Evolutionary conservation across 805 yeast genomes (phyloP).

Genomic region (Yarrowia osloensis): DNA sequence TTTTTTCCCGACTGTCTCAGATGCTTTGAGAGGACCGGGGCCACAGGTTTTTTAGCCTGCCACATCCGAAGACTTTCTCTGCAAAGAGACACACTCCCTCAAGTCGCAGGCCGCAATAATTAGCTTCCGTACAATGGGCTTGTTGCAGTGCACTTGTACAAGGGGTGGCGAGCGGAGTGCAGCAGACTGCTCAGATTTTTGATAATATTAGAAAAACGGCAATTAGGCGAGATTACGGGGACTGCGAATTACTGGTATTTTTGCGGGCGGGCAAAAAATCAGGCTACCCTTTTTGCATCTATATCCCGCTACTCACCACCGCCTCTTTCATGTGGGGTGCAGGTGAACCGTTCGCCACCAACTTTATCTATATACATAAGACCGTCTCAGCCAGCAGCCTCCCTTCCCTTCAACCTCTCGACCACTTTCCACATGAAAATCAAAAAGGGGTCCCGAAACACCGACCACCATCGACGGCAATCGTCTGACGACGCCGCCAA

Average conservation of each 20-base stretch:
- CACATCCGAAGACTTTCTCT: no score
- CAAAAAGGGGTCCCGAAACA: conserved; percentile 17
- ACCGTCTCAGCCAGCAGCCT: not conserved
- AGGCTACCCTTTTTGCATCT: not conserved
- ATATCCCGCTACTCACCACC: not conserved
- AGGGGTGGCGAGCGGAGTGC: no score
- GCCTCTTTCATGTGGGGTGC: not conserved
- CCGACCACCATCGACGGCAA: conserved; percentile 1
- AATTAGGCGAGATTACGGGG: no score
- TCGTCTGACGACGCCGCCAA: conserved; percentile 18
- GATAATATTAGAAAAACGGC: no score
- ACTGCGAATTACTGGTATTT: no score
- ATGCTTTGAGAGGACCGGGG: no score
- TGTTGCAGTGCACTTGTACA: not conserved
- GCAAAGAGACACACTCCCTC: no score
- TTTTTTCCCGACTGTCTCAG: no score
- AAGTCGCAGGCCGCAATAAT: no score
- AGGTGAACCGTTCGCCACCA: conserved; percentile 17
- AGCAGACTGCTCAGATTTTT: no score
- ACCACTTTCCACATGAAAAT: not conserved
- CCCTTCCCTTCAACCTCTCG: not conserved
- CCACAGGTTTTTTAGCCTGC: no score
- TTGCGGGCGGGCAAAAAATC: no score
- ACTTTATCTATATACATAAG: conserved; percentile 10
- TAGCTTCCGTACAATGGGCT: not conserved